Percentiles rank a stretch among this genome's conserved stretches.
Evolutionary conservation across 805 yeast species (phyloP).

Genomic region (Ogataea pini): DNA sequence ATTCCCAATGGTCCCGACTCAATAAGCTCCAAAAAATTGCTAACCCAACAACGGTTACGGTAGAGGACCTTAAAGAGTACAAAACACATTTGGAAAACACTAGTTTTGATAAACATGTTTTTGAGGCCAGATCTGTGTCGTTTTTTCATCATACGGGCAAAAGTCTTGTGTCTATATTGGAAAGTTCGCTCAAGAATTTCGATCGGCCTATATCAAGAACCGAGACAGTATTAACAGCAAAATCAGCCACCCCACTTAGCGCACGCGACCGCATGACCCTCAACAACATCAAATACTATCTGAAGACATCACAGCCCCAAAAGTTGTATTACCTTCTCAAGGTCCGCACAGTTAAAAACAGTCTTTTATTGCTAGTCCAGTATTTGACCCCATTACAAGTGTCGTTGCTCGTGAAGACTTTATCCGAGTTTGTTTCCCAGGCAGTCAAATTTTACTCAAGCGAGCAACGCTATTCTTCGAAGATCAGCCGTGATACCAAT

Average conservation of each 20-base stretch:
- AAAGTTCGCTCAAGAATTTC: constrained; percentile 3
- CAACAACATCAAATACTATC: constrained; percentile 12
- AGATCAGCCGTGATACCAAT: constrained; percentile 18
- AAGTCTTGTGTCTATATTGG: constrained; percentile 8
- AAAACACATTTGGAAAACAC: constrained; percentile 12
- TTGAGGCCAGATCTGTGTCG: not conserved
- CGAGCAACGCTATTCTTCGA: constrained; percentile 26
- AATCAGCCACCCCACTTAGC: not conserved
- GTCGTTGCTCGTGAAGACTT: constrained; percentile 22
- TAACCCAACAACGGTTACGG: constrained; percentile 9
- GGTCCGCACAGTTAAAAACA: not conserved
- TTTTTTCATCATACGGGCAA: constrained; percentile 15
- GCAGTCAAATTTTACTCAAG: constrained; percentile 12
- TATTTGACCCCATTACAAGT: constrained; percentile 17
- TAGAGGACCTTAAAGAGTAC: constrained; percentile 16
- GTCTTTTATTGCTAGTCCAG: constrained; percentile 1
- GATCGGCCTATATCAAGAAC: too few species aligned
- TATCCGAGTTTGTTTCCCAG: constrained; percentile 13
- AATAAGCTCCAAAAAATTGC: not conserved
- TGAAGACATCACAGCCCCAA: constrained; percentile 15
- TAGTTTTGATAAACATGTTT: not conserved
- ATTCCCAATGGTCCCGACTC: constrained; percentile 4
- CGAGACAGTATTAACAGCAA: too few species aligned
- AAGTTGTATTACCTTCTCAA: constrained; percentile 14
- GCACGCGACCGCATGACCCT: constrained; percentile 6